These are phyloP conservation scores for Chondrostereum purpureum DNA, from an alignment of 1,284 basidiomycete genomes.

Conservation along the genomic window DNA sequence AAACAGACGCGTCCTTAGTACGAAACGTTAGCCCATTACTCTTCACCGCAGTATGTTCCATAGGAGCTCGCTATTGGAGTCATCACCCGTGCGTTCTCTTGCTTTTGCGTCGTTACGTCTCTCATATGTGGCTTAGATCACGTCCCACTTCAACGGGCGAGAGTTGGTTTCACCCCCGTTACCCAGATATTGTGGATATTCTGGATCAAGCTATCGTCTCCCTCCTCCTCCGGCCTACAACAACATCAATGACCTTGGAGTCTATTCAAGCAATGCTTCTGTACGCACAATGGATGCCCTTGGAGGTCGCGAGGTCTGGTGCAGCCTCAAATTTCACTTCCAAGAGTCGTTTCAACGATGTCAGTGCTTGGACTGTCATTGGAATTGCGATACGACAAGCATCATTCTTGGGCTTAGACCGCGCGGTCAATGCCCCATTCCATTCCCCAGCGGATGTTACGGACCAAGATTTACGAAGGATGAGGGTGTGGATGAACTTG, in stretches of 20 bases:
- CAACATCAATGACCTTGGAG: constrained; percentile 8
- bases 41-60: constrained; percentile 7
- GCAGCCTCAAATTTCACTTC: not conserved
- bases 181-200: constrained; percentile 5
- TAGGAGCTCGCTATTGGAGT: constrained; percentile 7
- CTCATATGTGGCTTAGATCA: not conserved
- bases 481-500: constrained; percentile 10
- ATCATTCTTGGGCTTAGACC: constrained; percentile 7
- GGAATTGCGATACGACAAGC: constrained; percentile 9
- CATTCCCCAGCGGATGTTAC: constrained; percentile 1
- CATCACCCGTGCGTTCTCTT: not conserved
- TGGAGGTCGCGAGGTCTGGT: constrained; percentile 2
- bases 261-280: constrained; percentile 9
- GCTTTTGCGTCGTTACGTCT: not conserved
- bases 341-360: constrained; percentile 8
- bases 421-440: constrained; percentile 6
- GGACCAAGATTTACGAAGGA: constrained; percentile 5
- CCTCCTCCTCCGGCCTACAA: constrained; percentile 5
- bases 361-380: constrained; percentile 8
- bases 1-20: constrained; percentile 3
- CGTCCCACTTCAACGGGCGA: not conserved
- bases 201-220: constrained; percentile 8
- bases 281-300: constrained; percentile 9
- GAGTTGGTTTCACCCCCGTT: constrained; percentile 7
- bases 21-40: constrained; percentile 2